Conservation (phyloP, 257 asterid genomes). For the Solanum piurae region DNA sequence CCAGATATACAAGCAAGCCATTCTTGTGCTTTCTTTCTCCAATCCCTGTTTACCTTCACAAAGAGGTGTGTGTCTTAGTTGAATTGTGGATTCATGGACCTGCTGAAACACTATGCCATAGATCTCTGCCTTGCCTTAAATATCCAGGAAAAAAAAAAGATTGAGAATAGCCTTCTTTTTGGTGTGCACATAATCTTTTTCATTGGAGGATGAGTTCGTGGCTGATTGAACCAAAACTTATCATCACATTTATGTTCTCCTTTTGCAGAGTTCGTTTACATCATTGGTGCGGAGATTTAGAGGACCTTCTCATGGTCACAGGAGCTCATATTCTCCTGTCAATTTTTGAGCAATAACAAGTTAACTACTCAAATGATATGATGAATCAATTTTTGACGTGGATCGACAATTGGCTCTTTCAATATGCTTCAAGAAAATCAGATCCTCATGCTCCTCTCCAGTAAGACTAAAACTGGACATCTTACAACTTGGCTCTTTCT, state of each 20-base stretch:
- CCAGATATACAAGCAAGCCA: not conserved
- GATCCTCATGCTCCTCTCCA: not conserved
- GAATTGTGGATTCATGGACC: not conserved
- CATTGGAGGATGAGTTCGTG: not conserved
- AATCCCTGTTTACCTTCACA: not conserved
- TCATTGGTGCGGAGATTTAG: conserved; percentile 58
- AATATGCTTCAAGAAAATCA: not conserved
- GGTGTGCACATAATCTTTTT: not conserved
- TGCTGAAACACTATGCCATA: not conserved
- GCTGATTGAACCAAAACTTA: not conserved
- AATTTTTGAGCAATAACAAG: conserved; percentile 34
- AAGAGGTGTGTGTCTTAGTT: not conserved
- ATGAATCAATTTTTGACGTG: not conserved
- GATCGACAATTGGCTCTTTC: not conserved
- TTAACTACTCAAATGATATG: not conserved
- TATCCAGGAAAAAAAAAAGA: not conserved
- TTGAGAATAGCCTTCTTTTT: not conserved
- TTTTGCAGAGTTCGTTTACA: conserved; percentile 46
- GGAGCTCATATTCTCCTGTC: conserved; percentile 89
- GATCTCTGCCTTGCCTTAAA: not conserved
- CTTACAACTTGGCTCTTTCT: not conserved
- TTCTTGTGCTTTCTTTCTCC: not conserved
- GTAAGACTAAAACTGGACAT: not conserved
- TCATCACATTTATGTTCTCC: not conserved
- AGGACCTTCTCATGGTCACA: conserved; percentile 69